Percentiles rank a stretch among this genome's conserved stretches.
Conservation (phyloP, 768 basidiomycete species). For the Hysterangium stoloniferum region DNA sequence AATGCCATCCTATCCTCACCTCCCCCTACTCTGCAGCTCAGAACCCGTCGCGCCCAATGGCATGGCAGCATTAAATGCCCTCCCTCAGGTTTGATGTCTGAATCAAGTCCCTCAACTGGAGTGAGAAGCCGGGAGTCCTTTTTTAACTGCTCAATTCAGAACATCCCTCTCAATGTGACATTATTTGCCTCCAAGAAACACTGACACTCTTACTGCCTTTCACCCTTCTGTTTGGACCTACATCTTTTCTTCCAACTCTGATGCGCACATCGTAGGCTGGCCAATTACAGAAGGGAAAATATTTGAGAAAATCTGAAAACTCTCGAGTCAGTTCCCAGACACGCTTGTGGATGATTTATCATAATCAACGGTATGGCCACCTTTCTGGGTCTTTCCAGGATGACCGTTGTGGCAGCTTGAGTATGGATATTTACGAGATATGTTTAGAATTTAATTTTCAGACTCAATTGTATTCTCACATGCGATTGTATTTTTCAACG, state of each 20-base stretch:
- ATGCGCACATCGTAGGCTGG: too few species aligned
- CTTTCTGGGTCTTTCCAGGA: too few species aligned
- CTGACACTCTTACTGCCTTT: not conserved
- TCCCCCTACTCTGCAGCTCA: not conserved
- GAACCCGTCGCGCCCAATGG: not conserved
- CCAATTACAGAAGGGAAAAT: too few species aligned
- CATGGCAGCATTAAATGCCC: not conserved
- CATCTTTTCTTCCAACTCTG: not conserved
- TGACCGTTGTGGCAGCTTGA: too few species aligned
- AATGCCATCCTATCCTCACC: not conserved
- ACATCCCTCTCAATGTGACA: not conserved
- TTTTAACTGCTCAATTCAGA: not conserved
- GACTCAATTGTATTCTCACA: too few species aligned
- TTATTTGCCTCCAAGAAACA: not conserved
- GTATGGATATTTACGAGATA: too few species aligned
- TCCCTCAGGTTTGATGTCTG: not conserved
- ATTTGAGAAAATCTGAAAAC: too few species aligned
- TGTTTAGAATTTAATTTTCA: too few species aligned
- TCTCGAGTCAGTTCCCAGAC: too few species aligned
- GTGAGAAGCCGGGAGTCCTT: not conserved
- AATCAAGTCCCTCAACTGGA: not conserved
- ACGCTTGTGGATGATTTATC: too few species aligned
- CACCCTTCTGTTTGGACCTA: not conserved
- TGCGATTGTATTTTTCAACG: too few species aligned
- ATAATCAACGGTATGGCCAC: too few species aligned